A percentile compares a stretch with the other conserved stretches of the same genome.
Conservation (phyloP, 148 eudicot genomes). For the Nepenthes gracilis region DNA sequence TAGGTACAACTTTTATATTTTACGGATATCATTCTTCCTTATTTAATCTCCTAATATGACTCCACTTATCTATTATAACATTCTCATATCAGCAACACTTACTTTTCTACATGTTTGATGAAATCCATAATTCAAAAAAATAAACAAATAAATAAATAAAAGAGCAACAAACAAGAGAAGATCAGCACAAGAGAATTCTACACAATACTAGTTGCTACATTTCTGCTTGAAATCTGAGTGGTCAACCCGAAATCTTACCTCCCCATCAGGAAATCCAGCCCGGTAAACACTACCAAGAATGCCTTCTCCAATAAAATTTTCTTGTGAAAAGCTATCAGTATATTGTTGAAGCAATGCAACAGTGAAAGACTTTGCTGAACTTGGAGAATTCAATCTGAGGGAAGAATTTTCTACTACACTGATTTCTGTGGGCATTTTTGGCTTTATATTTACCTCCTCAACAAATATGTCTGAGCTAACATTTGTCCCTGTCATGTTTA, state of each 20-base stretch:
- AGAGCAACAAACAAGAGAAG: background rate
- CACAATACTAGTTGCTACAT: background rate
- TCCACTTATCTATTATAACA: too few relatives aligned
- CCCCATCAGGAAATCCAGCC: conserved; percentile 64
- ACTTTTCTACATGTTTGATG: too few relatives aligned
- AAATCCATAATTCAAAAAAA: too few relatives aligned
- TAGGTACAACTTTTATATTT: too few relatives aligned
- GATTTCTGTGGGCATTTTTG: conserved; percentile 21
- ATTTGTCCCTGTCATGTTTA: conserved; percentile 39
- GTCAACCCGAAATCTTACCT: conserved; percentile 28
- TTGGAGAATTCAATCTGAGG: conserved; percentile 15
- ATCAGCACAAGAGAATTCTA: background rate
- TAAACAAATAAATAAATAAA: background rate
- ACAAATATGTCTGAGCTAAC: conserved; percentile 25
- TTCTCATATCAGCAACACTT: too few relatives aligned
- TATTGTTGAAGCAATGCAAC: conserved; percentile 81
- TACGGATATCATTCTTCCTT: too few relatives aligned
- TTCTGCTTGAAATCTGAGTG: background rate
- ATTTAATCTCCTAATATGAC: too few relatives aligned
- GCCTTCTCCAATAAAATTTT: conserved; percentile 78
- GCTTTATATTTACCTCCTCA: conserved; percentile 37
- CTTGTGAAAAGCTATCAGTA: conserved; percentile 88
- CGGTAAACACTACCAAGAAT: conserved; percentile 62
- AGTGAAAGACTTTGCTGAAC: conserved; percentile 46
- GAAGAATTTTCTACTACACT: conserved; percentile 13